phyloP scores from a whole-genome alignment of 148 eudicot species.

The Rhododendron simsii region DNA sequence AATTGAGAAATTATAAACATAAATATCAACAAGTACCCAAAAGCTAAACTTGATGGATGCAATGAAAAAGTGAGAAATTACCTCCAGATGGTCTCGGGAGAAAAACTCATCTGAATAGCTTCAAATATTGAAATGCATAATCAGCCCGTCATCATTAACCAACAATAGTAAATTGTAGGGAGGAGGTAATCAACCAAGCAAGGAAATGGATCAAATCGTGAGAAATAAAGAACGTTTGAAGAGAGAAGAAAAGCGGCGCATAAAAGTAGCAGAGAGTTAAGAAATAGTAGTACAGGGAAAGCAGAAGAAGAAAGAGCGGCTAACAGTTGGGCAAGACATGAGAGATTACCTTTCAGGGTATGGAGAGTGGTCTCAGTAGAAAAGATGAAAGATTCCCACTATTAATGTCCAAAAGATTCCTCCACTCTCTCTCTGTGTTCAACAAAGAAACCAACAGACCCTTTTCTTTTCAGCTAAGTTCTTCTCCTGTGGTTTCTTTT shows the following conservation, averaged over 20 bases:
- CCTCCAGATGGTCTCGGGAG: slow-evolving; percentile 6
- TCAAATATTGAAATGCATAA: slow-evolving; percentile 1
- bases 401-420: slow-evolving; percentile 1
- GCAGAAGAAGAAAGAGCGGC: neutral
- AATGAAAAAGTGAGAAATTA: neutral
- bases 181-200: neutral
- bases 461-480: neutral
- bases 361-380: neutral
- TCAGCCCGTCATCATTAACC: slow-evolving; percentile 14
- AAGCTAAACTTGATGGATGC: neutral
- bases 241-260: neutral
- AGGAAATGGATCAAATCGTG: neutral
- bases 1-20: neutral
- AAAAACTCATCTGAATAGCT: neutral
- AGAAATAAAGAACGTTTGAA: neutral
- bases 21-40: neutral
- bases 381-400: slow-evolving; percentile 23
- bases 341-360: slow-evolving; percentile 6
- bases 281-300: neutral
- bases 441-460: slow-evolving; percentile 8
- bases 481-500: slow-evolving; percentile 5
- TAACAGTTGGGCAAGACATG: neutral
- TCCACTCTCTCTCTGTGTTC: neutral
- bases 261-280: slow-evolving; percentile 9
- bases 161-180: neutral